Evolutionary conservation across 106 monocot species (phyloP).

Genomic region (Posidonia australis): DNA sequence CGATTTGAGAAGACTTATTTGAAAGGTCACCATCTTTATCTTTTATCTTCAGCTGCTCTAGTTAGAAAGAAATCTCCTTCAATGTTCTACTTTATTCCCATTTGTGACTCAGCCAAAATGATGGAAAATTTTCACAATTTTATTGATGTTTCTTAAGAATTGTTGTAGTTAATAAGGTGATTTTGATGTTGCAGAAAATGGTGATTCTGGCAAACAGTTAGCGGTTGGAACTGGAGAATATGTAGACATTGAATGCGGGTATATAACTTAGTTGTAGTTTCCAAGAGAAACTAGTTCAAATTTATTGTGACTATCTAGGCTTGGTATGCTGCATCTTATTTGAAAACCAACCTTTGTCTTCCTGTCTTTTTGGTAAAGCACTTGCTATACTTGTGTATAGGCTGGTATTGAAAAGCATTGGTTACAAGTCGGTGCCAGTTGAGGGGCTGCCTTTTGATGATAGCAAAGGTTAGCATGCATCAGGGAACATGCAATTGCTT

Average conservation of each 20-base stretch:
- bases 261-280: background rate
- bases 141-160: background rate
- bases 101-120: background rate
- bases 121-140: background rate
- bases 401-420: constrained; percentile 91
- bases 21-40: constrained; percentile 36
- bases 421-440: constrained; percentile 87
- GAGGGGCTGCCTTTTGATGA: constrained; percentile 76
- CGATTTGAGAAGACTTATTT: constrained; percentile 73
- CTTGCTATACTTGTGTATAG: constrained; percentile 26
- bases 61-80: background rate
- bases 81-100: background rate
- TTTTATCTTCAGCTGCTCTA: background rate
- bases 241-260: constrained; percentile 29
- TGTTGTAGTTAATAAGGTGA: background rate
- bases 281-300: background rate
- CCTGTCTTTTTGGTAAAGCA: background rate
- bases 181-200: constrained; percentile 37
- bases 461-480: constrained; percentile 70
- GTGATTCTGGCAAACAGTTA: constrained; percentile 36
- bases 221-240: constrained; percentile 69
- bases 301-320: background rate
- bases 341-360: background rate
- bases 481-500: too few species aligned
- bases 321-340: too few species aligned